Conservation (phyloP, 2,329 filamentous ascomycete species). For the Fusarium sp. region DNA sequence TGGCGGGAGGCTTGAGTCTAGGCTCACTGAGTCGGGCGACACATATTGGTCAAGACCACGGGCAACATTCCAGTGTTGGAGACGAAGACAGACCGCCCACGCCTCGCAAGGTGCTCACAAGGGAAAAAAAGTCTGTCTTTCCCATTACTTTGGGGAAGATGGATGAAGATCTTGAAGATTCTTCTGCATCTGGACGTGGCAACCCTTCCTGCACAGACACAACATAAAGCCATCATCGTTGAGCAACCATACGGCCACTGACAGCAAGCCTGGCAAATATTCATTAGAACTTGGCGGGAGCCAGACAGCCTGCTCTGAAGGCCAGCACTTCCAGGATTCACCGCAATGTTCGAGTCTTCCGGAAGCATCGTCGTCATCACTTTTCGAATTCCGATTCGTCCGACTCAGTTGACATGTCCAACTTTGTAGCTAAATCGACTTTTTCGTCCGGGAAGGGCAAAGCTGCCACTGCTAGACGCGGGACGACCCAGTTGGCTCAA, state of each 20-base stretch:
- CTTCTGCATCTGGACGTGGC: slow-evolving; percentile 11
- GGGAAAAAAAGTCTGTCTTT: slow-evolving; percentile 5
- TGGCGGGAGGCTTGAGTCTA: slow-evolving; percentile 51
- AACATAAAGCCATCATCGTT: slow-evolving; percentile 29
- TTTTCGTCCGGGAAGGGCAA: slow-evolving; percentile 28
- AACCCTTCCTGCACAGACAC: slow-evolving; percentile 7
- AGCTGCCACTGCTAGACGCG: slow-evolving; percentile 26
- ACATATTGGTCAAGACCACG: slow-evolving; percentile 30
- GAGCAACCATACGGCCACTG: slow-evolving; percentile 36
- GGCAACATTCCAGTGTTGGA: slow-evolving; percentile 46
- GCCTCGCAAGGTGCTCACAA: slow-evolving; percentile 20
- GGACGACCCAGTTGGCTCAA: slow-evolving; percentile 24
- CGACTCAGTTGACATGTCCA: slow-evolving; percentile 31
- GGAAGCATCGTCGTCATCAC: slow-evolving; percentile 28
- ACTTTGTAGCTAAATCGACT: slow-evolving; percentile 21
- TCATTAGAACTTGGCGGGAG: slow-evolving; percentile 1
- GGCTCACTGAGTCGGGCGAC: slow-evolving; percentile 40
- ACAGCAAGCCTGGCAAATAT: slow-evolving; percentile 10
- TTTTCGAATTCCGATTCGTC: slow-evolving; percentile 29
- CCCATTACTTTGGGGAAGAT: slow-evolving; percentile 4
- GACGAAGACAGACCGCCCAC: slow-evolving; percentile 21
- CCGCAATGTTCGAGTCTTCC: slow-evolving; percentile 18
- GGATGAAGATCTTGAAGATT: slow-evolving; percentile 14
- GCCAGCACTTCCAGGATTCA: slow-evolving; percentile 12
- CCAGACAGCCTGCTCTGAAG: slow-evolving; percentile 8